A percentile compares a stretch with the other conserved stretches of the same genome.
These are phyloP conservation scores for Cnidoscolus chayamansa DNA, from an alignment of 441 rosid species.

Conservation along the genomic window DNA sequence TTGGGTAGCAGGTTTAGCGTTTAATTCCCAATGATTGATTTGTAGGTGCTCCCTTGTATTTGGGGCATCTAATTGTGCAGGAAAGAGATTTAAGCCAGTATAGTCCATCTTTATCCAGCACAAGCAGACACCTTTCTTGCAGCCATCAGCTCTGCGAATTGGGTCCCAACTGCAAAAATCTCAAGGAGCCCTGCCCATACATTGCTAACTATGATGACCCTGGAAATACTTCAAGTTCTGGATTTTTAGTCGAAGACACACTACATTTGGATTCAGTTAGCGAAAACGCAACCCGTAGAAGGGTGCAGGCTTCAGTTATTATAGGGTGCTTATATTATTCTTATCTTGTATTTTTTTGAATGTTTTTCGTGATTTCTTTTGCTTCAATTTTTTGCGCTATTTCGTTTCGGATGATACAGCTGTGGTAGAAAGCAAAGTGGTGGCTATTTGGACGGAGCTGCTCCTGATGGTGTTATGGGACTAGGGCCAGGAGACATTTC, in stretches of 20 bases:
- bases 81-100: constrained; percentile 72
- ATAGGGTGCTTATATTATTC: constrained; percentile 43
- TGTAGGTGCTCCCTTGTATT: constrained; percentile 84
- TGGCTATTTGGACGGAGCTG: constrained; percentile 59
- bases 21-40: constrained; percentile 72
- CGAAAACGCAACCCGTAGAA: constrained; percentile 28
- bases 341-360: neutral
- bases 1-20: constrained; percentile 47
- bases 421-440: constrained; percentile 92
- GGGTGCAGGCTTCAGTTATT: constrained; percentile 58
- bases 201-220: constrained; percentile 38
- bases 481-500: constrained; percentile 71
- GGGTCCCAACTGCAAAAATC: constrained; percentile 48
- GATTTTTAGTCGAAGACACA: constrained; percentile 59
- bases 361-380: neutral
- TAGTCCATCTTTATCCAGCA: constrained; percentile 58
- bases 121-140: constrained; percentile 58
- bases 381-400: neutral
- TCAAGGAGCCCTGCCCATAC: constrained; percentile 65
- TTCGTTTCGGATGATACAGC: constrained; percentile 29
- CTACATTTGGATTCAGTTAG: constrained; percentile 53
- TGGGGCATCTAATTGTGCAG: constrained; percentile 88
- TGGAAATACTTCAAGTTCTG: constrained; percentile 68
- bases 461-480: constrained; percentile 90
- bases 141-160: constrained; percentile 58